Percentiles rank a stretch among this genome's conserved stretches.
Conservation (phyloP, 345 rosid species). For the Leavenworthia alabamica region DNA sequence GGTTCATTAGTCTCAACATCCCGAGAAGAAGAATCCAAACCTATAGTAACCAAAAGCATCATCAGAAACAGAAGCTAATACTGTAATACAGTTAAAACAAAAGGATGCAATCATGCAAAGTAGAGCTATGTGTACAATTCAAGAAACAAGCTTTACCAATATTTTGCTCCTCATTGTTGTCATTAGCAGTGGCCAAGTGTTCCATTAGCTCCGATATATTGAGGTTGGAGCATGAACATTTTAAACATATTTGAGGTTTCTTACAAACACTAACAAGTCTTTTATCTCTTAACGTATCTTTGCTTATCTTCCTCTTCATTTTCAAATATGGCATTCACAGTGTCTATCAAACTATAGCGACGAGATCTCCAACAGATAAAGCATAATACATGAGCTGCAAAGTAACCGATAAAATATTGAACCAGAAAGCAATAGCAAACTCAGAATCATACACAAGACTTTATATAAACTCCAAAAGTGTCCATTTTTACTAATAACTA, state of each 20-base stretch:
- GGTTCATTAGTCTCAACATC: slow-evolving; percentile 7
- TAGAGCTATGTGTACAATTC: background rate
- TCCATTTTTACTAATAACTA: too few relatives aligned
- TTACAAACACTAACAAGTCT: too few relatives aligned
- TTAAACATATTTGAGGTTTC: too few relatives aligned
- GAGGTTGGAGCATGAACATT: background rate
- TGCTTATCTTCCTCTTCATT: slow-evolving; percentile 10
- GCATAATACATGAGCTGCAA: too few relatives aligned
- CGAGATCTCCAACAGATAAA: too few relatives aligned
- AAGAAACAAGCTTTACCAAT: background rate
- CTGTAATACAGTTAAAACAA: background rate
- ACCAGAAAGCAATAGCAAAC: too few relatives aligned
- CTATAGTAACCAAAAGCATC: background rate
- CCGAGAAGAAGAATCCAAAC: slow-evolving; percentile 3
- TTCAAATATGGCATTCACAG: slow-evolving; percentile 5
- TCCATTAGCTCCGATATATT: background rate
- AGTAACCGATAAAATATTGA: too few relatives aligned
- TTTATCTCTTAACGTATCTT: background rate
- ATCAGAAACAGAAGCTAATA: background rate
- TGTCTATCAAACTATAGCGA: background rate
- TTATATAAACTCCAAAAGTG: too few relatives aligned
- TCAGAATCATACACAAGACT: too few relatives aligned
- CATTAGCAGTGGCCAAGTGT: background rate
- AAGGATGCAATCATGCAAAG: background rate
- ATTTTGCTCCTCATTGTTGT: background rate